Evolutionary conservation across 148 eudicot species (phyloP).

Genomic region (Amaranthus cruentus): DNA sequence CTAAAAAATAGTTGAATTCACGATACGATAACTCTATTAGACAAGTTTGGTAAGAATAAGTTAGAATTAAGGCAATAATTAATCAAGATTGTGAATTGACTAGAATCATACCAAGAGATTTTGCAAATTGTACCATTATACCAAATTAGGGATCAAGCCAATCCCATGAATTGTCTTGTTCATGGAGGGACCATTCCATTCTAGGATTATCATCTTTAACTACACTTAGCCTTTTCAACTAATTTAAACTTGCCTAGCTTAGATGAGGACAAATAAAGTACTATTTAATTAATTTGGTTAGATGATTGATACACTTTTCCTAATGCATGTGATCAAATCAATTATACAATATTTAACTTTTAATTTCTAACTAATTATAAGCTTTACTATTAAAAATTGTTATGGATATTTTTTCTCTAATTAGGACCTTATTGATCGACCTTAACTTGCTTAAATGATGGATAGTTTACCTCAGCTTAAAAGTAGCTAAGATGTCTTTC

Average conservation of each 20-base stretch:
- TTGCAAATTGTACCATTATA: background rate
- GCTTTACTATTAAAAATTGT: too few relatives aligned
- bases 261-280: background rate
- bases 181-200: conserved; percentile 5
- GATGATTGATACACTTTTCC: conserved; percentile 1
- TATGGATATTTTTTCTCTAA: too few relatives aligned
- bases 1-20: background rate
- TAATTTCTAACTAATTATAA: too few relatives aligned
- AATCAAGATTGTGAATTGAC: conserved; percentile 8
- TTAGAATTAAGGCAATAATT: background rate
- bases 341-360: background rate
- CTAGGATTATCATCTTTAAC: background rate
- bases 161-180: background rate
- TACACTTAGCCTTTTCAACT: background rate
- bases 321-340: conserved; percentile 1
- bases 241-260: background rate
- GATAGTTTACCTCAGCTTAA: too few relatives aligned
- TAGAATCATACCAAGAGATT: conserved; percentile 5
- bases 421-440: too few relatives aligned
- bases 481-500: too few relatives aligned
- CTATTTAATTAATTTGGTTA: background rate
- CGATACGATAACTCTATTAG: background rate
- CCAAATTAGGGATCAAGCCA: conserved; percentile 5
- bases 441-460: too few relatives aligned
- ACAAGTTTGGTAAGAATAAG: conserved; percentile 2